Base-by-base conservation (phyloP, 495 filamentous ascomycete species). In the Pyrenula massariospora region DNA sequence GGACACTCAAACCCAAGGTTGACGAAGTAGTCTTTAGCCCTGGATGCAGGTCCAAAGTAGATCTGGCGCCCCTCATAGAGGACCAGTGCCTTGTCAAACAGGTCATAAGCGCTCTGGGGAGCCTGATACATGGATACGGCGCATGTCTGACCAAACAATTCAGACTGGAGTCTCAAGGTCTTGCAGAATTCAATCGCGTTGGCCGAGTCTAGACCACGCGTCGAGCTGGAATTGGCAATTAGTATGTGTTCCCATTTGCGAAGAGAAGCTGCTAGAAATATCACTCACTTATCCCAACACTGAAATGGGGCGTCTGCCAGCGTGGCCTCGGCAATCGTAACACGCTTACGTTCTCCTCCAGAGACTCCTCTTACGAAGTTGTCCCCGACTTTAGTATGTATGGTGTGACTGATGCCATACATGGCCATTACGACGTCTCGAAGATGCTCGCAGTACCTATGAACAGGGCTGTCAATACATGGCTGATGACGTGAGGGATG, bases 281-380 rank as follows among this genome's bases (percentile, higher is more conserved):
- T n/a, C n/a, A n/a, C n/a, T n/a, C n/a, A n/a, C n/a, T 88, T 88
- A 62, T 93, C 89, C 89, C 89, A 94, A 72, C 87, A 90, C 62
- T 88, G 85, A 12, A 94, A 67, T 0, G 85, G 83, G 22, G 79
- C 79, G 8, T 77, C 76, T 49, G 81, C 84, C 22, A 90, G 70
- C 5, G 79, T 77, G 22, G 73, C 74, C 60, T 93, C 89, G 2
- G 87, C 84, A 60, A 93, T 91, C 68, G 83, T 88, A 52, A 91
- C 86, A 58, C 89, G 82, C 71, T 91, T 92, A 10, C 89, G 68
- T 67, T 95, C 89, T 57, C 89, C 89, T 55, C 89, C 89, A 24
- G 80, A 85, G 0, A 93, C 84, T 57, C 89, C 89, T 47, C 87
- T 81, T 51, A 90, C 77, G 55, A 84, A 87, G 56, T 89, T 86